These are phyloP conservation scores for Gossypium davidsonii DNA, from an alignment of 441 rosid species.

Conservation along the genomic window DNA sequence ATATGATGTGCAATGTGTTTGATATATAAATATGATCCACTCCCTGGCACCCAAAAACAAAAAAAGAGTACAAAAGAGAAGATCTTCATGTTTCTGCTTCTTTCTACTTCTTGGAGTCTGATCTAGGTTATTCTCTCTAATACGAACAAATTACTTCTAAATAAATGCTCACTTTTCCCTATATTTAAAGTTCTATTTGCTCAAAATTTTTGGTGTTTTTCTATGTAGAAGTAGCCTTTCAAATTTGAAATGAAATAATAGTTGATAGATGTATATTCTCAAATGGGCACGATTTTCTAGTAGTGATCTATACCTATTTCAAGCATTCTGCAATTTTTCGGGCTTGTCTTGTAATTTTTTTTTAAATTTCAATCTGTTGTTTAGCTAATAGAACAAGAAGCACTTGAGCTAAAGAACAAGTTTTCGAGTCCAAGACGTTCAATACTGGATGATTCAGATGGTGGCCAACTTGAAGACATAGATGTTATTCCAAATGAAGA, in stretches of 20 bases:
- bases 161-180: not conserved
- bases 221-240: not conserved
- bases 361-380: not conserved
- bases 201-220: not conserved
- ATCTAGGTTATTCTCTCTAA: not conserved
- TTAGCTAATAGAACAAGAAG: slow-evolving; percentile 84
- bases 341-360: not conserved
- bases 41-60: not conserved
- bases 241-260: slow-evolving; percentile 4
- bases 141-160: not conserved
- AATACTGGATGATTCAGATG: slow-evolving; percentile 66
- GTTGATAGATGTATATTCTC: not conserved
- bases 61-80: not conserved
- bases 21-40: not conserved
- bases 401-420: slow-evolving; percentile 70
- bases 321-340: not conserved
- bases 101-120: not conserved
- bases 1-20: not conserved
- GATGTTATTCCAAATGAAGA: slow-evolving; percentile 95
- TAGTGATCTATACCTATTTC: not conserved
- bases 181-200: slow-evolving; percentile 4
- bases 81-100: not conserved
- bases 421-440: slow-evolving; percentile 78
- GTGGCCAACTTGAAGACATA: slow-evolving; percentile 81
- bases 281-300: not conserved